Evolutionary conservation across 2,329 filamentous ascomycete species (phyloP).

Genomic region (Aureobasidium sp.): DNA sequence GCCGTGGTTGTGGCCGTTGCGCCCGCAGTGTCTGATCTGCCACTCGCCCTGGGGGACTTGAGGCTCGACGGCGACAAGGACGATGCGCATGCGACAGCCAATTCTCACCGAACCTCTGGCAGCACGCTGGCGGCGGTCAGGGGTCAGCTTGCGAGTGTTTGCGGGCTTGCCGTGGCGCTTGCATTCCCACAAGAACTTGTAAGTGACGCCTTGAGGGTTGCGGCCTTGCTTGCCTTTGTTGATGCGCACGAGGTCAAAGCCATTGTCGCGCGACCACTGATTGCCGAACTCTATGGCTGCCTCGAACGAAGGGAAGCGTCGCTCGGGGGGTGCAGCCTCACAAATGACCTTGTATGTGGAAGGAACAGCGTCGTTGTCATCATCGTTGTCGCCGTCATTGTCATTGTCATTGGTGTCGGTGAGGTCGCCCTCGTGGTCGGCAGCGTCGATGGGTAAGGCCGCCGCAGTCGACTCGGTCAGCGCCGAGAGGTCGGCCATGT

Average conservation of each 20-base stretch:
- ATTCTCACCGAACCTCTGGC: not conserved
- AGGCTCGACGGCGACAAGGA: slow-evolving; percentile 6
- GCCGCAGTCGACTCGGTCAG: not conserved
- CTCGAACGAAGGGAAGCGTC: slow-evolving; percentile 4
- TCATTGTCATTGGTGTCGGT: not conserved
- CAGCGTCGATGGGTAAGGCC: not conserved
- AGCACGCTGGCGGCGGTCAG: not conserved
- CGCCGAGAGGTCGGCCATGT: slow-evolving; percentile 4
- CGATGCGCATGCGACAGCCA: slow-evolving; percentile 9
- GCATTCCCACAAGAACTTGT: slow-evolving; percentile 12
- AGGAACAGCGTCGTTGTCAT: not conserved
- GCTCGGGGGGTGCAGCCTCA: slow-evolving; percentile 3
- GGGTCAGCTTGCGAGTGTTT: slow-evolving; percentile 7
- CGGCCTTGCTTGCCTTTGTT: slow-evolving; percentile 12
- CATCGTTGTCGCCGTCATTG: not conserved
- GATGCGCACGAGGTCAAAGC: slow-evolving; percentile 11
- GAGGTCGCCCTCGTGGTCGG: not conserved
- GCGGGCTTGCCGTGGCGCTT: slow-evolving; percentile 11
- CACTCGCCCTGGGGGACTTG: slow-evolving; percentile 5
- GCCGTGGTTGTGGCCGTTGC: slow-evolving; percentile 8
- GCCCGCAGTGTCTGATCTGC: slow-evolving; percentile 11
- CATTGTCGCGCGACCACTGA: slow-evolving; percentile 7
- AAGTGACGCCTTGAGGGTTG: slow-evolving; percentile 9
- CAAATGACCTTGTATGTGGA: slow-evolving; percentile 1
- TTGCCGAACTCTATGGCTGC: slow-evolving; percentile 9